Base-by-base conservation (phyloP, 2,329 filamentous ascomycete species). In the Venturia asperata region DNA sequence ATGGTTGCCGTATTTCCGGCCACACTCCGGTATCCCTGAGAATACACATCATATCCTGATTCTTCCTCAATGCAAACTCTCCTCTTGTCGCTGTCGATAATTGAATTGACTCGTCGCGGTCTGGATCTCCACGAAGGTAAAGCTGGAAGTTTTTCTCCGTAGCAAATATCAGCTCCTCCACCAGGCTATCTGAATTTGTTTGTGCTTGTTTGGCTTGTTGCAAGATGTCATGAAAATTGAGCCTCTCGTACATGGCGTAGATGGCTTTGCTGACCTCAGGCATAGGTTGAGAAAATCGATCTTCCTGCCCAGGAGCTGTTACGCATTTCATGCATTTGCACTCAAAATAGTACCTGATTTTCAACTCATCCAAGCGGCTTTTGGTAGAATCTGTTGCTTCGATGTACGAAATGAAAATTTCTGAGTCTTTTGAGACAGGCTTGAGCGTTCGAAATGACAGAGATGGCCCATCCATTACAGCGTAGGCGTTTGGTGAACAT, bases 331-430 rank as follows among this genome's bases (percentile, higher is more conserved):
- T 67, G 69, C 85, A 88, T 49, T 71, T 70, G 73, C 85, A 88
- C 17, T 73, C 74, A 72, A 88, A 88, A 71, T 81, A 84, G 75
- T 85, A 88, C 37, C 81, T 78, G 30, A 77, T 73, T 60, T 74
- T 73, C 1, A 88, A 77, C 68, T 85, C 81, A 2, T 72, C 73
- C 67, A 81, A 82, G 3, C 85, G 81, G n/a, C 77, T 75, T 10
- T 74, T 69, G 34, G 77, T 78, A 0, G 83, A 80, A 47, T 81
- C 79, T 0, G 81, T 84, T 43, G 77, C 76, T 69, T 88, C 85
- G 67, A 86, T 77, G 70, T 88, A 88, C 3, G 84, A 83, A 66
- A 87, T 83, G 69, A 80, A 83, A 39, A 88, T 77, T 70, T 88
- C 84, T 39, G 85, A 81, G 67, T 79, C 80, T 66, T 79, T 77